Evolutionary conservation across 768 basidiomycete species (phyloP), one percentile per base, ranked within the genome.

Genomic region (Roridomyces roridus): DNA sequence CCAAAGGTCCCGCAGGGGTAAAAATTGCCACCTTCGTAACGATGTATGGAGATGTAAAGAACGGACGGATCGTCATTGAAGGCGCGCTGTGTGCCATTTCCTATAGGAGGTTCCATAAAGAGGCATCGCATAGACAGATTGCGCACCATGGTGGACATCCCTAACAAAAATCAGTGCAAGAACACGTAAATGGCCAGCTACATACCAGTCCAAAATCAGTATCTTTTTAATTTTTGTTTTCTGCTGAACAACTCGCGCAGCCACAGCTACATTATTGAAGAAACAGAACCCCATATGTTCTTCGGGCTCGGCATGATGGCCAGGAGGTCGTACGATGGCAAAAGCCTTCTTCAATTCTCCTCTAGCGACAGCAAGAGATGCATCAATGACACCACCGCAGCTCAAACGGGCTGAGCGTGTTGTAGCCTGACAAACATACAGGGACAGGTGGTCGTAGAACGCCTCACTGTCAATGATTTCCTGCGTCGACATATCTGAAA

Each of bases 221-320:
- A 98, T 87, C 68, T 83, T 91, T 71, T 88, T 91, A 57, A 93
- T 74, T 6, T 80, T 68, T 2, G 91, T 89, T 51, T 79, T 64
- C 59, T 89, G 76, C 68, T 92, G 88, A 18, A 91, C 86, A 23
- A 94, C 91, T 66, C 86, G 85, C 18, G 93, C 84, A 1, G 96
- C 96, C 15, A 99, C 91, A 0, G 97, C 90, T 29, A 96, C 95
- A 68, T 99, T 99, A 72, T 99, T 99, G 77, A 95, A 97, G 78
- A 99, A 97, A 73, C 97, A 98, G 72, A 99, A 99, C 1, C 97
- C 97, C 96, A 98, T 98, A 61, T 94, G 92, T 68, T 96, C 91
- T 62, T 97, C 93, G 5, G 97, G 97, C 69, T 99, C 97, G 6
- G 97, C 96, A 67, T 99, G 97, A 70, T 99, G 97, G 0, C 97